These are phyloP conservation scores for Heliosperma pusillum DNA, from an alignment of 148 eudicot genomes.

Conservation along the genomic window DNA sequence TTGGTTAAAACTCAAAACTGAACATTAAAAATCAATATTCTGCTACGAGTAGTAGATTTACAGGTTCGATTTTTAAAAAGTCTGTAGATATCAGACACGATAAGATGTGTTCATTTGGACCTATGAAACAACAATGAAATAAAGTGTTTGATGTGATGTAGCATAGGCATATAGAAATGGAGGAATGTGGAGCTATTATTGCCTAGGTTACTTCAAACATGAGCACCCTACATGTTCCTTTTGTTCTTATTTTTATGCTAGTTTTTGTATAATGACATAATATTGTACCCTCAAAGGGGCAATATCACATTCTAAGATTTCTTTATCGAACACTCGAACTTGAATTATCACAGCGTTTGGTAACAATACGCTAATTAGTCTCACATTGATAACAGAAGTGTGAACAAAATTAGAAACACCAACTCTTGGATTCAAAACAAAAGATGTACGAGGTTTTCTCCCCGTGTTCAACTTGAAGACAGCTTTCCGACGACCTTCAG, in stretches of 20 bases:
- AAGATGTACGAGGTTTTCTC: no score
- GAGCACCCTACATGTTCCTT: slow-evolving; percentile 16
- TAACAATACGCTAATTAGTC: no score
- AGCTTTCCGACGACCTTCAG: not conserved
- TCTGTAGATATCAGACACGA: slow-evolving; percentile 17
- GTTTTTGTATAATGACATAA: slow-evolving; percentile 12
- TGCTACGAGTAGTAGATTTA: no score
- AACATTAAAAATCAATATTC: no score
- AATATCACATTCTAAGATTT: slow-evolving; percentile 23
- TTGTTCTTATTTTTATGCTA: slow-evolving; percentile 4
- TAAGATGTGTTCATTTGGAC: slow-evolving; percentile 9
- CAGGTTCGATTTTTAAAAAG: no score
- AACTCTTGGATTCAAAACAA: no score
- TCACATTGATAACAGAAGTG: no score
- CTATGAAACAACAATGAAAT: not conserved
- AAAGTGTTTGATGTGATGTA: slow-evolving; percentile 16
- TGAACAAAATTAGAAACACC: no score
- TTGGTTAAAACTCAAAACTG: no score
- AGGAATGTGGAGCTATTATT: slow-evolving; percentile 18
- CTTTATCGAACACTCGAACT: slow-evolving; percentile 20
- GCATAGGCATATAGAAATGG: slow-evolving; percentile 12
- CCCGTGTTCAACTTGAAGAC: not conserved
- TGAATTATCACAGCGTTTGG: slow-evolving; percentile 10
- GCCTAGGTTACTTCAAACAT: slow-evolving; percentile 17
- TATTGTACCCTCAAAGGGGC: slow-evolving; percentile 7